Evolutionary conservation across 2,329 filamentous ascomycete species (phyloP).

Genomic region (Trichoderma sp.): DNA sequence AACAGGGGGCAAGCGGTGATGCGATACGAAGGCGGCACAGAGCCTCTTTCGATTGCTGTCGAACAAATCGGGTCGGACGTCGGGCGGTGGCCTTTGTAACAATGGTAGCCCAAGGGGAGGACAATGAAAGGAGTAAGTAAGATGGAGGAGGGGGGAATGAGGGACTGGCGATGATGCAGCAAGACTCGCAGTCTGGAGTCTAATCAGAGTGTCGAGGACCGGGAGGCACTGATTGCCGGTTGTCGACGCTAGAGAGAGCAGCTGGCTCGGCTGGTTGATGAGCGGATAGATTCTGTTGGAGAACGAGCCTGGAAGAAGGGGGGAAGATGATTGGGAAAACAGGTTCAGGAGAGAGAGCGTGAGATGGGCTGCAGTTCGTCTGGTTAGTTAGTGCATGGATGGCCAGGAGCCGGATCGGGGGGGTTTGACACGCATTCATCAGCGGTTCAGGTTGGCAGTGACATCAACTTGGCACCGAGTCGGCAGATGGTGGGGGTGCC

Average conservation of each 20-base stretch:
- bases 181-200: constrained; percentile 32
- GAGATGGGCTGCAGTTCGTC: not conserved
- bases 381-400: constrained; percentile 13
- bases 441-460: not conserved
- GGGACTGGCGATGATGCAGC: constrained; percentile 25
- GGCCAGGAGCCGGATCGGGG: constrained; percentile 19
- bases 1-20: constrained; percentile 1
- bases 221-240: constrained; percentile 31
- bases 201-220: constrained; percentile 34
- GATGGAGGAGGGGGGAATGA: not conserved
- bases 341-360: constrained; percentile 1
- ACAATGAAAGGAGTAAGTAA: not conserved
- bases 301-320: not conserved
- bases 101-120: not conserved
- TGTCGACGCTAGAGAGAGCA: not conserved
- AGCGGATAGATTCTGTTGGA: not conserved
- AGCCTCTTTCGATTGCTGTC: not conserved
- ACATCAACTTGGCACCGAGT: constrained; percentile 1
- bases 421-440: constrained; percentile 21
- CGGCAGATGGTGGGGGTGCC: constrained; percentile 21
- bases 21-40: not conserved
- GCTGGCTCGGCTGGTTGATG: constrained; percentile 19
- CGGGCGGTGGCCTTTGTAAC: not conserved
- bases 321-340: not conserved
- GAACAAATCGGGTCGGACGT: not conserved